Evolutionary conservation across 176 grass and related monocot species (phyloP).

Genomic region (maize (Zea mays)): DNA sequence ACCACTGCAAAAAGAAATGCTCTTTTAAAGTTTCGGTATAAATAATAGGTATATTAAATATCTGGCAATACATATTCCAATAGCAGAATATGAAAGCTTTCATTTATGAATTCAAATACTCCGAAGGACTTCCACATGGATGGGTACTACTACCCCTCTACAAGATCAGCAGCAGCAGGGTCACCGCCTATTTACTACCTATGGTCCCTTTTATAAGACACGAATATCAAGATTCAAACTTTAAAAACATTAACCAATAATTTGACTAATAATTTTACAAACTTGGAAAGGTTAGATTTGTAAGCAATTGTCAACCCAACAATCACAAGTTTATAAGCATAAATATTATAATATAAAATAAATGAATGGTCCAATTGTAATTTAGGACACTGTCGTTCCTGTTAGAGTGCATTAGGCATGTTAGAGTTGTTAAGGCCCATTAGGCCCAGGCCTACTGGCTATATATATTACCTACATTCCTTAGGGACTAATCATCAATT

Average conservation of each 20-base stretch:
- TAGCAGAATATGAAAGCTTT: constrained; percentile 1
- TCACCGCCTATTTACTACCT: background rate
- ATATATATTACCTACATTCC: no score
- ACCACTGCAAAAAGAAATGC: constrained; percentile 2
- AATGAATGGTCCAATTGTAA: background rate
- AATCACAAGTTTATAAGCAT: background rate
- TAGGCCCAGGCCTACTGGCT: no score
- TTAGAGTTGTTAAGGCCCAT: no score
- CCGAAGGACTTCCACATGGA: background rate
- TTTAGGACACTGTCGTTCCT: background rate
- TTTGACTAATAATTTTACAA: background rate
- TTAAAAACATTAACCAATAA: background rate
- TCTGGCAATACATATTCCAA: background rate
- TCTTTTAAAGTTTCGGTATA: background rate
- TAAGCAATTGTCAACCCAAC: background rate
- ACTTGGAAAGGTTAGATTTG: background rate
- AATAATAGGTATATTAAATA: background rate
- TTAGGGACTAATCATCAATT: no score
- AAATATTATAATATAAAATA: background rate
- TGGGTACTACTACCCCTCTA: background rate
- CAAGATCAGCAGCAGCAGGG: background rate
- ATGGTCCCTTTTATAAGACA: background rate
- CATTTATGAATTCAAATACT: constrained; percentile 12
- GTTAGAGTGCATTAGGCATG: no score
- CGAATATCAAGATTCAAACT: background rate